Evolutionary conservation across 1,284 basidiomycete species (phyloP).

Genomic region (Rhodotorula sp.): DNA sequence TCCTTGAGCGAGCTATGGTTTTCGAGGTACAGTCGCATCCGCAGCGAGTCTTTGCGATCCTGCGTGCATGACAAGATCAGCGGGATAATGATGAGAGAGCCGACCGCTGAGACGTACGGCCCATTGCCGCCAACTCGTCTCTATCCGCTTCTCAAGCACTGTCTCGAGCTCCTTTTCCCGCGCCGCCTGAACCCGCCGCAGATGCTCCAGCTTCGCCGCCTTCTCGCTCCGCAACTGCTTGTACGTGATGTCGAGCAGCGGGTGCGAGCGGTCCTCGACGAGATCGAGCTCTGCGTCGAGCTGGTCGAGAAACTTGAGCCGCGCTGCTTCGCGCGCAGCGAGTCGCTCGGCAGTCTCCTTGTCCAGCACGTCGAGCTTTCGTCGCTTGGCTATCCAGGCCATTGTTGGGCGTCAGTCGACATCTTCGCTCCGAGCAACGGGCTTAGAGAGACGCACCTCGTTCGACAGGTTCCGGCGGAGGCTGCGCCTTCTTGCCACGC

Average conservation of each 20-base stretch:
- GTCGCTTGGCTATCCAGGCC: constrained; percentile 22
- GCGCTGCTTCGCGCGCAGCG: constrained; percentile 13
- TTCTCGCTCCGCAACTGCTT: constrained; percentile 22
- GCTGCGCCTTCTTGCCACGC: constrained; percentile 1
- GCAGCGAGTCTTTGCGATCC: constrained; percentile 25
- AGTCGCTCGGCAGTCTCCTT: constrained; percentile 3
- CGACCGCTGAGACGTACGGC: constrained; percentile 1
- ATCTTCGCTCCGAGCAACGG: too few relatives aligned
- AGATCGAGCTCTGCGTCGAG: constrained; percentile 25
- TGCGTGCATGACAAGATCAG: not conserved
- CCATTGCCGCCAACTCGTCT: constrained; percentile 26
- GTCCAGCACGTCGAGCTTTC: constrained; percentile 16
- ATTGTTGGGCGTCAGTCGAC: not conserved
- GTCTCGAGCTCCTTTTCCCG: constrained; percentile 15
- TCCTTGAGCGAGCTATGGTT: constrained; percentile 27
- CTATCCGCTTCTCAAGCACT: constrained; percentile 3
- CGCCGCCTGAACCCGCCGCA: constrained; percentile 8
- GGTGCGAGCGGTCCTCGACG: constrained; percentile 24
- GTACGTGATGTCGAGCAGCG: constrained; percentile 20
- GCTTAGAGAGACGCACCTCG: constrained; percentile 6
- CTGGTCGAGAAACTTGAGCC: constrained; percentile 20
- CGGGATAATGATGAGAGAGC: not conserved
- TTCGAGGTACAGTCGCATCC: constrained; percentile 31
- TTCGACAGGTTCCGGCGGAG: constrained; percentile 14
- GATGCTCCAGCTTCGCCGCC: constrained; percentile 16